A percentile compares a stretch with the other conserved stretches of the same genome.
Conservation (phyloP, 352 stramenopile genomes). For the Globisporangium takayamanum region DNA sequence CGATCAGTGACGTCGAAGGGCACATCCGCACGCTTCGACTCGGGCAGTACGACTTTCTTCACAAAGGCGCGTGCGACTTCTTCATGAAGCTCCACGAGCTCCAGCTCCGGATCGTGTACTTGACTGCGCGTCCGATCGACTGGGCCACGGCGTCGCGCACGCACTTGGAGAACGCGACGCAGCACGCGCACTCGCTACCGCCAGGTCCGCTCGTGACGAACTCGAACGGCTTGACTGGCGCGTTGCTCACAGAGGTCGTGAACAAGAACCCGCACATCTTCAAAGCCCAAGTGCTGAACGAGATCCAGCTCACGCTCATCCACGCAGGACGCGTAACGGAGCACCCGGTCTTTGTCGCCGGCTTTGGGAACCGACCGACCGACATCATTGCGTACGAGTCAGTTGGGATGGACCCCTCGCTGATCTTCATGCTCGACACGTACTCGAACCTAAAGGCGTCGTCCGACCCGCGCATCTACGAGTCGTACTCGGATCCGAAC, state of each 20-base stretch:
- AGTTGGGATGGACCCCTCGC: slow-evolving; percentile 56
- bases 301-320: slow-evolving; percentile 77
- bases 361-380: slow-evolving; percentile 80
- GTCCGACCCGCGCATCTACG: slow-evolving; percentile 57
- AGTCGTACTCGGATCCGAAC: slow-evolving; percentile 79
- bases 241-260: slow-evolving; percentile 76
- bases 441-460: slow-evolving; percentile 70
- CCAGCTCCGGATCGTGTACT: slow-evolving; percentile 68
- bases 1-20: slow-evolving; percentile 79
- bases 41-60: slow-evolving; percentile 79
- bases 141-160: slow-evolving; percentile 65
- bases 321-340: slow-evolving; percentile 61
- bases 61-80: slow-evolving; percentile 71
- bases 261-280: slow-evolving; percentile 85
- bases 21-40: slow-evolving; percentile 81
- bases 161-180: slow-evolving; percentile 68
- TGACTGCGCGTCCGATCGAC: slow-evolving; percentile 73
- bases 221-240: slow-evolving; percentile 67
- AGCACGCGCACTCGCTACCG: slow-evolving; percentile 50
- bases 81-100: slow-evolving; percentile 77
- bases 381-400: slow-evolving; percentile 75
- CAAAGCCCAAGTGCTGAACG: slow-evolving; percentile 76
- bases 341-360: slow-evolving; percentile 79
- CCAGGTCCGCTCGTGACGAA: slow-evolving; percentile 77
- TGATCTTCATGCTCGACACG: slow-evolving; percentile 81